Evolutionary conservation across 2,329 filamentous ascomycete genomes (phyloP).

Genomic region (Cordyceps fumosorosea): DNA sequence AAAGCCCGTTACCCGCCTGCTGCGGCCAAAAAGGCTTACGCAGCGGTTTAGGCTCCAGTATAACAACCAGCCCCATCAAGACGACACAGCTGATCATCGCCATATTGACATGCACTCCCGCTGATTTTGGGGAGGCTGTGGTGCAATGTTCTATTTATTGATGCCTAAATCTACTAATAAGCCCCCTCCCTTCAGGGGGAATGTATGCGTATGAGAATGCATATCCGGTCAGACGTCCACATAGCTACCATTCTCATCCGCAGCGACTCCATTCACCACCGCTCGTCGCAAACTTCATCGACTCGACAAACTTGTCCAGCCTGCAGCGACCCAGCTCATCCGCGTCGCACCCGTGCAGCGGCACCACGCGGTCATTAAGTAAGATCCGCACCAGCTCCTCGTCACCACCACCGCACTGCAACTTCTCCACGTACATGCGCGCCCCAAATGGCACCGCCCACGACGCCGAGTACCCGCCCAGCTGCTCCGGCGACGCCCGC

Average conservation of each 20-base stretch:
- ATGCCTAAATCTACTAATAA: background rate
- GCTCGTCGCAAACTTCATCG: constrained; percentile 63
- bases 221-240: too few relatives aligned
- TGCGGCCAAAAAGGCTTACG: background rate
- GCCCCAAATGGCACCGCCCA: constrained; percentile 80
- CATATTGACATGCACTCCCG: background rate
- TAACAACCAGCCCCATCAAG: background rate
- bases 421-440: constrained; percentile 81
- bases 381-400: constrained; percentile 73
- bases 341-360: constrained; percentile 61
- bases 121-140: background rate
- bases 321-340: constrained; percentile 67
- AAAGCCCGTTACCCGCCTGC: too few relatives aligned
- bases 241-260: constrained; percentile 6
- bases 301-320: constrained; percentile 64
- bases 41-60: constrained; percentile 4
- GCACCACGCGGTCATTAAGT: constrained; percentile 76
- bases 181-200: too few relatives aligned
- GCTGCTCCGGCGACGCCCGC: constrained; percentile 42
- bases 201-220: too few relatives aligned
- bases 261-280: constrained; percentile 72
- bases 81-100: background rate
- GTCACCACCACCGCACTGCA: constrained; percentile 52
- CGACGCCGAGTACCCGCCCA: constrained; percentile 64
- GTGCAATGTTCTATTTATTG: constrained; percentile 1